These are phyloP conservation scores for Geotrichum carabidarum DNA, from an alignment of 1,139 yeast genomes.

Conservation along the genomic window DNA sequence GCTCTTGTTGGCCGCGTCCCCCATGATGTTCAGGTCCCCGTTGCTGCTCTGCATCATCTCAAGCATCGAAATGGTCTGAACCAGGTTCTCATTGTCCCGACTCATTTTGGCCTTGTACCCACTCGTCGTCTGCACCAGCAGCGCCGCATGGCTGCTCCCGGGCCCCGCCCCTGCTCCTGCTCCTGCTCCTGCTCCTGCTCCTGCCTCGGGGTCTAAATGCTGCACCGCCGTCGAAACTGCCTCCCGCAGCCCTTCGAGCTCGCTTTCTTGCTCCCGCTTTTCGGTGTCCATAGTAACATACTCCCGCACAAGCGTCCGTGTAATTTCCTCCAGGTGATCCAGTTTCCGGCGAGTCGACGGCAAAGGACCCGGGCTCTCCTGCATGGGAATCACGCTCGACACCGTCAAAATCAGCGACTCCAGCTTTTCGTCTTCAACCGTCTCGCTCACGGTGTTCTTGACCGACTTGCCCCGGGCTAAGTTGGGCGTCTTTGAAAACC, in stretches of 20 bases:
- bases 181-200: too few relatives aligned
- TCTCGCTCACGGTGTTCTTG: conserved; percentile 4
- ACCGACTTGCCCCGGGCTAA: conserved; percentile 6
- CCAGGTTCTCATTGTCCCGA: background rate
- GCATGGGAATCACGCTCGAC: conserved; percentile 13
- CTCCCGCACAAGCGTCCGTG: conserved; percentile 10
- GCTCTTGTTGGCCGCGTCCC: background rate
- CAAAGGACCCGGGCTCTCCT: conserved; percentile 13
- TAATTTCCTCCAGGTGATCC: conserved; percentile 11
- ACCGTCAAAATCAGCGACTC: conserved; percentile 14
- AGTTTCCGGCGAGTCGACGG: conserved; percentile 14
- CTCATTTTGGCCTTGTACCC: background rate
- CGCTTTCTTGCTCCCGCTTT: background rate
- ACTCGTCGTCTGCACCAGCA: background rate
- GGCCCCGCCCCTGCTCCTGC: too few relatives aligned
- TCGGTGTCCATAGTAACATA: conserved; percentile 5
- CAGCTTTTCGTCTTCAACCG: conserved; percentile 13
- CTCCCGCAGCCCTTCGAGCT: background rate
- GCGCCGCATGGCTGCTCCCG: background rate
- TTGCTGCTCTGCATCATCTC: conserved; percentile 4
- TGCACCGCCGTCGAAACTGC: background rate
- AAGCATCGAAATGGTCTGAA: conserved; percentile 1
- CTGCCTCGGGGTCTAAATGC: background rate
- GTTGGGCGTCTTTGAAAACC: background rate
- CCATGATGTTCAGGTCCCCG: background rate